Conservation (phyloP, 2,329 filamentous ascomycete species). For the Davidsoniella australis region DNA sequence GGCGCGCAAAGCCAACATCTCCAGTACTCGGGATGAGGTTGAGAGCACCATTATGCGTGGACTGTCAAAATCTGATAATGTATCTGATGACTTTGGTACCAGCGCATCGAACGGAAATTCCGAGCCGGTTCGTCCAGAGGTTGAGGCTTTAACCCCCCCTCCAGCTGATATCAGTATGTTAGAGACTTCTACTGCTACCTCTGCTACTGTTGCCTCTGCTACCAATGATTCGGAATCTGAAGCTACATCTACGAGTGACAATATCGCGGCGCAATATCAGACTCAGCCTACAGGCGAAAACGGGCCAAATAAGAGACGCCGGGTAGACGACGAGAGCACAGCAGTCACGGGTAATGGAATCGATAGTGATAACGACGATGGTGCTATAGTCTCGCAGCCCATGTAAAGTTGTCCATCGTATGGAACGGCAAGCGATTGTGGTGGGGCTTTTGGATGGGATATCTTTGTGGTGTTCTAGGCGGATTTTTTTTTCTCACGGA, state of each 20-base stretch:
- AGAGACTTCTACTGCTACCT: constrained; percentile 4
- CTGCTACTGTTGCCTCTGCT: not conserved
- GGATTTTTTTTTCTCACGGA: too few relatives aligned
- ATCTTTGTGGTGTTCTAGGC: too few relatives aligned
- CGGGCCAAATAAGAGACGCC: constrained; percentile 38
- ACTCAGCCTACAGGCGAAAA: constrained; percentile 32
- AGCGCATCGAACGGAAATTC: not conserved
- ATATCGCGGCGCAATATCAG: constrained; percentile 28
- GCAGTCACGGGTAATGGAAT: too few relatives aligned
- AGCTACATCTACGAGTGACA: not conserved
- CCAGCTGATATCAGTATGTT: constrained; percentile 25
- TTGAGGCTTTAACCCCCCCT: constrained; percentile 79
- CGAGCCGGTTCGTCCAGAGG: constrained; percentile 57
- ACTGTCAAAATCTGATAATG: constrained; percentile 42
- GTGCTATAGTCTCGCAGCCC: not conserved
- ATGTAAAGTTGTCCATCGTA: not conserved
- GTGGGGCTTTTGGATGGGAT: not conserved
- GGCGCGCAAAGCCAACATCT: constrained; percentile 53
- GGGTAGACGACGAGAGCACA: constrained; percentile 28
- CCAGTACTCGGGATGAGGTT: constrained; percentile 71
- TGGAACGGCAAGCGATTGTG: not conserved
- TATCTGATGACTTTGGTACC: not conserved
- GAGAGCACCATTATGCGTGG: constrained; percentile 83
- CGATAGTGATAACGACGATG: not conserved
- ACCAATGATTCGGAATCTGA: not conserved